These are phyloP conservation scores for Pseudocercospora fijiensis DNA, from an alignment of 2,329 filamentous ascomycete genomes.

Conservation along the genomic window DNA sequence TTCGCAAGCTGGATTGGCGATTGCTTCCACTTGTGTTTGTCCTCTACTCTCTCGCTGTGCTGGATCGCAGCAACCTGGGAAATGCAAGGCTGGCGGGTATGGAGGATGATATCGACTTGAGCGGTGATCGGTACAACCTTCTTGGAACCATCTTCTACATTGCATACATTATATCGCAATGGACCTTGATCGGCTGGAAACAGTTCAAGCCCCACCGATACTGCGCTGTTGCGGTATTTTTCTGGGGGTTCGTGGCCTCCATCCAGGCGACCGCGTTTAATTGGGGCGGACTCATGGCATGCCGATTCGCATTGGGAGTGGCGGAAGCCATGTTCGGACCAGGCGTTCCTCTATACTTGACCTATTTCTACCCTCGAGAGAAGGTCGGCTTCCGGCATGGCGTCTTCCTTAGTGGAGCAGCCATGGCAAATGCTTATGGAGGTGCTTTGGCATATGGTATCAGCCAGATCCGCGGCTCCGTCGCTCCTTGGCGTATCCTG, in stretches of 20 bases:
- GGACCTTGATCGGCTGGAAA: conserved; percentile 51
- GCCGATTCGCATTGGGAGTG: conserved; percentile 50
- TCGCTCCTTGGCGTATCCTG: conserved; percentile 63
- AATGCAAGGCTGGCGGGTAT: conserved; percentile 47
- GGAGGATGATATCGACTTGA: conserved; percentile 48
- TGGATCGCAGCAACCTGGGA: conserved; percentile 39
- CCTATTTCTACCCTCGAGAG: conserved; percentile 60
- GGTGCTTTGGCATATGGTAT: conserved; percentile 65
- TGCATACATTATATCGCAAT: conserved; percentile 42
- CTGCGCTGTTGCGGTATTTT: conserved; percentile 46
- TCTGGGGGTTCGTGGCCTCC: conserved; percentile 50
- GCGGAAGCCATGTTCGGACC: conserved; percentile 37
- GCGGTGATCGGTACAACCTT: conserved; percentile 51
- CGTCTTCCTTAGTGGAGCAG: conserved; percentile 55
- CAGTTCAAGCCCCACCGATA: conserved; percentile 40
- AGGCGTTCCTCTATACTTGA: conserved; percentile 63
- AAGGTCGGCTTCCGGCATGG: conserved; percentile 58
- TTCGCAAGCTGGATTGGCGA: conserved; percentile 37
- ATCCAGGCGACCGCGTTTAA: conserved; percentile 48
- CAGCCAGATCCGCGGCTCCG: conserved; percentile 56
- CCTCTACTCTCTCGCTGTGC: conserved; percentile 36
- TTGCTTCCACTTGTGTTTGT: conserved; percentile 37
- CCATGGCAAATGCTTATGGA: conserved; percentile 77
- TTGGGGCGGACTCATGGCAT: conserved; percentile 51
- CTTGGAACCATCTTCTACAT: conserved; percentile 57